phyloP scores from a whole-genome alignment of 2,329 filamentous ascomycete species.

The Colletotrichum salicis region DNA sequence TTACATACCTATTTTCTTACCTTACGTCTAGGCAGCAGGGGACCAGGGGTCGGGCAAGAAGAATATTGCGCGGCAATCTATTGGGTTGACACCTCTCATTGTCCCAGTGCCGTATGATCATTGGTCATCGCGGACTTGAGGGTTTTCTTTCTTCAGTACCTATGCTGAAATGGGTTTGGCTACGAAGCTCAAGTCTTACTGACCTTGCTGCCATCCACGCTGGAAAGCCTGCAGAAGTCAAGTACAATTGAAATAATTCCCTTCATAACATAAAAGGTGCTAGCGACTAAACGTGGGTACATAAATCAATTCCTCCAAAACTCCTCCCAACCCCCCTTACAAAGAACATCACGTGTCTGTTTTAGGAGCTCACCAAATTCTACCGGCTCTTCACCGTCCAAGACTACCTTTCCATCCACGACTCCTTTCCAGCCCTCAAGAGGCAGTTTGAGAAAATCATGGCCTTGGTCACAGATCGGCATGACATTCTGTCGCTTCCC shows the following conservation, averaged over 20 bases:
- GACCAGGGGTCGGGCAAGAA: neutral
- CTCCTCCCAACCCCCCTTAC: slow-evolving; percentile 29
- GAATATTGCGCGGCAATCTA: neutral
- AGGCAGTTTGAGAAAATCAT: slow-evolving; percentile 38
- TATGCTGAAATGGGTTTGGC: too few species aligned
- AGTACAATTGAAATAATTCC: too few species aligned
- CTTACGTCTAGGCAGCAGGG: neutral
- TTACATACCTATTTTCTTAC: neutral
- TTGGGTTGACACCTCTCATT: neutral
- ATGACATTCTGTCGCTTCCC: neutral
- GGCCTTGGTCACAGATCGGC: slow-evolving; percentile 35
- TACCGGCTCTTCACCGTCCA: slow-evolving; percentile 35
- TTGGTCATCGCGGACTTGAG: neutral
- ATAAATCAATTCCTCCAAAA: neutral
- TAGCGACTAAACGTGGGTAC: too few species aligned
- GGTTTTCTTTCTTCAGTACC: too few species aligned
- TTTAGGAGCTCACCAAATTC: slow-evolving; percentile 35
- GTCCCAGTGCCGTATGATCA: neutral
- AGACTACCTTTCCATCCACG: slow-evolving; percentile 36
- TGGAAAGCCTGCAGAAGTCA: too few species aligned
- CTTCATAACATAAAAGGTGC: too few species aligned
- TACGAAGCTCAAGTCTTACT: too few species aligned
- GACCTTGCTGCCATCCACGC: too few species aligned
- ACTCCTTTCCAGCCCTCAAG: slow-evolving; percentile 40
- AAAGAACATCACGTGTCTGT: slow-evolving; percentile 35